Evolutionary conservation across 257 asterid species (phyloP).

Genomic region (Lithospermum erythrorhizon): DNA sequence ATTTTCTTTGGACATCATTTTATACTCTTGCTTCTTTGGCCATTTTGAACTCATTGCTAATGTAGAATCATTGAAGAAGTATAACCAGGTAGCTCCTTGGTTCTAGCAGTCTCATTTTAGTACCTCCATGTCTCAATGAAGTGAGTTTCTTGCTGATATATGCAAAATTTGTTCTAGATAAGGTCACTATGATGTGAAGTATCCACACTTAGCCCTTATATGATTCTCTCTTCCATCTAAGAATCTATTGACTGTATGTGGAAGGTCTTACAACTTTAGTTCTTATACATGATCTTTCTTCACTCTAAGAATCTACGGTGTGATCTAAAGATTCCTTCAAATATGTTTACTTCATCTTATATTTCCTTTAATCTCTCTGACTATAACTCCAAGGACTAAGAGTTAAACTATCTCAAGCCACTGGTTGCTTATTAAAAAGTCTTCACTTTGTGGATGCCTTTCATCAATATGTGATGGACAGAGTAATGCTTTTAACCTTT

Average conservation of each 20-base stretch:
- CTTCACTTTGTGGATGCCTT: conserved; percentile 97
- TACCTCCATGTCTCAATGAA: conserved; percentile 19
- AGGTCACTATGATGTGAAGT: too few species aligned
- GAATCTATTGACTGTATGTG: too few species aligned
- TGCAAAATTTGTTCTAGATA: conserved; percentile 90
- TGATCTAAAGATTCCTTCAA: too few species aligned
- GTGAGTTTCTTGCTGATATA: conserved; percentile 86
- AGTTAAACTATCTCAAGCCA: too few species aligned
- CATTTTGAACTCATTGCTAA: conserved; percentile 93
- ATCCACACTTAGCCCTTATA: too few species aligned
- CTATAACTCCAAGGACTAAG: too few species aligned
- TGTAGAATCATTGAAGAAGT: conserved; percentile 78
- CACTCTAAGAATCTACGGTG: too few species aligned
- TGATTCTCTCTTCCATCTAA: too few species aligned
- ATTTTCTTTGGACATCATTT: conserved; percentile 8
- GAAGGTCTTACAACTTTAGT: too few species aligned
- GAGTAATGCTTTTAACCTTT: conserved; percentile 39
- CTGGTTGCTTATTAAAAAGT: conserved; percentile 88
- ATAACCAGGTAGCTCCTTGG: conserved; percentile 65
- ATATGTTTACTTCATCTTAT: neutral
- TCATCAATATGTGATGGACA: conserved; percentile 98
- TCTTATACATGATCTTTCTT: neutral
- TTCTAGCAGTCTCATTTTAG: neutral
- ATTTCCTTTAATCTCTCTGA: neutral
- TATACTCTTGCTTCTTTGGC: conserved; percentile 69